These are phyloP conservation scores for Kwoniella botswanensis DNA, from an alignment of 768 basidiomycete genomes.

Conservation along the genomic window DNA sequence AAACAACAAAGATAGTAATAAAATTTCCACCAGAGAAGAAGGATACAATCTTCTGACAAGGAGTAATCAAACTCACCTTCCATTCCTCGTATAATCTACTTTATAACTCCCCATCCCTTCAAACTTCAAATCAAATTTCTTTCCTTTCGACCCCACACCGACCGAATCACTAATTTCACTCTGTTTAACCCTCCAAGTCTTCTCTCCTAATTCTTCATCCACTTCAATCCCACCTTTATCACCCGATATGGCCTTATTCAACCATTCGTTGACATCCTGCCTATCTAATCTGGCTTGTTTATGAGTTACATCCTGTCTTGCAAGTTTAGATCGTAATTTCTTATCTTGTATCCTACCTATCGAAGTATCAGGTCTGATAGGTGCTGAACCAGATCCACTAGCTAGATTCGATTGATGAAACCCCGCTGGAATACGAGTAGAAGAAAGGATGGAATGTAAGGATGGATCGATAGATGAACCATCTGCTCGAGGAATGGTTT, in stretches of 20 bases:
- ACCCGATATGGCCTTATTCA: slow-evolving; percentile 64
- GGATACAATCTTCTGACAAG: background rate
- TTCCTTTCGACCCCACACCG: slow-evolving; percentile 50
- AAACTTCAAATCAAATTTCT: slow-evolving; percentile 74
- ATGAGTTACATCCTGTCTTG: slow-evolving; percentile 62
- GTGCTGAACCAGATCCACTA: slow-evolving; percentile 59
- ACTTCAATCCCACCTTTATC: slow-evolving; percentile 75
- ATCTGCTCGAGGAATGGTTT: slow-evolving; percentile 50
- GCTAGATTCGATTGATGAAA: slow-evolving; percentile 65
- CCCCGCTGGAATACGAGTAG: slow-evolving; percentile 72
- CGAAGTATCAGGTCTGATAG: slow-evolving; percentile 40
- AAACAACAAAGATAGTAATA: background rate
- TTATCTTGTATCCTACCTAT: slow-evolving; percentile 69
- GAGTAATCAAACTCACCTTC: slow-evolving; percentile 66
- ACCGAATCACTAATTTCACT: slow-evolving; percentile 67
- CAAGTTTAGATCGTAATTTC: slow-evolving; percentile 74
- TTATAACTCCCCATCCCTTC: slow-evolving; percentile 82
- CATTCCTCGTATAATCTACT: slow-evolving; percentile 85
- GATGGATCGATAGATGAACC: slow-evolving; percentile 63
- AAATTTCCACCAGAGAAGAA: background rate
- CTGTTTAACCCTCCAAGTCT: slow-evolving; percentile 87
- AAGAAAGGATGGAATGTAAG: slow-evolving; percentile 65
- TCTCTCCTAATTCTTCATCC: slow-evolving; percentile 75
- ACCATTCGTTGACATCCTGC: slow-evolving; percentile 56
- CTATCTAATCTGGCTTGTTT: slow-evolving; percentile 65